Evolutionary conservation across 1,139 yeast genomes (phyloP).

Genomic region (Candida dubliniensis): DNA sequence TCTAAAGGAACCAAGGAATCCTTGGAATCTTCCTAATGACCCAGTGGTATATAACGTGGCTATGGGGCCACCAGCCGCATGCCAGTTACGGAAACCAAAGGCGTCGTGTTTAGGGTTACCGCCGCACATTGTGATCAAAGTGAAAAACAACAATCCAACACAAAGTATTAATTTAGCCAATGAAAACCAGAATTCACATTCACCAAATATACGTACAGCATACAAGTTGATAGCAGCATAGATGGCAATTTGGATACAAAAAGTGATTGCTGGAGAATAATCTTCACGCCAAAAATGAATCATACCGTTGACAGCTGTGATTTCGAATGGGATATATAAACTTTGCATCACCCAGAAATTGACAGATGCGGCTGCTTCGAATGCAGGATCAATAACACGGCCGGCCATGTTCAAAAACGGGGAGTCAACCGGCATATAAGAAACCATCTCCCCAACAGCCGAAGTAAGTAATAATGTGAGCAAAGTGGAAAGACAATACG

Average conservation of each 20-base stretch:
- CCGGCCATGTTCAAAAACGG: slow-evolving; percentile 58
- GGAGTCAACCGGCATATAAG: slow-evolving; percentile 71
- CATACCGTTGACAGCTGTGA: slow-evolving; percentile 76
- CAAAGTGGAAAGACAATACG: slow-evolving; percentile 45
- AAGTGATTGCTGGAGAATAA: slow-evolving; percentile 65
- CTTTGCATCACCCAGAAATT: slow-evolving; percentile 79
- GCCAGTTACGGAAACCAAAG: slow-evolving; percentile 70
- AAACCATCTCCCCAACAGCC: slow-evolving; percentile 81
- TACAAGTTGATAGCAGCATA: slow-evolving; percentile 66
- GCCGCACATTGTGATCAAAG: slow-evolving; percentile 80
- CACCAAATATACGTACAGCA: slow-evolving; percentile 77
- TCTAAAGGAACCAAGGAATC: slow-evolving; percentile 59
- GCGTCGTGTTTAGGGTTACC: slow-evolving; percentile 71
- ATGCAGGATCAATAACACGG: slow-evolving; percentile 60
- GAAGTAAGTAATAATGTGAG: slow-evolving; percentile 64
- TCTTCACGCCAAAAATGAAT: slow-evolving; percentile 79
- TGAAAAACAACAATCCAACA: slow-evolving; percentile 68
- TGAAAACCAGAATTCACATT: slow-evolving; percentile 77
- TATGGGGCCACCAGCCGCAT: slow-evolving; percentile 47
- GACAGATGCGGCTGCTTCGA: slow-evolving; percentile 78
- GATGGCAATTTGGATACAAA: slow-evolving; percentile 60
- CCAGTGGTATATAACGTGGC: slow-evolving; percentile 59
- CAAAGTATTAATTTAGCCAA: slow-evolving; percentile 71
- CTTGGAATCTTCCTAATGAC: slow-evolving; percentile 64
- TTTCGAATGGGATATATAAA: slow-evolving; percentile 77